phyloP scores from a whole-genome alignment of 306 rosid species.

The Spatholobus suberectus region DNA sequence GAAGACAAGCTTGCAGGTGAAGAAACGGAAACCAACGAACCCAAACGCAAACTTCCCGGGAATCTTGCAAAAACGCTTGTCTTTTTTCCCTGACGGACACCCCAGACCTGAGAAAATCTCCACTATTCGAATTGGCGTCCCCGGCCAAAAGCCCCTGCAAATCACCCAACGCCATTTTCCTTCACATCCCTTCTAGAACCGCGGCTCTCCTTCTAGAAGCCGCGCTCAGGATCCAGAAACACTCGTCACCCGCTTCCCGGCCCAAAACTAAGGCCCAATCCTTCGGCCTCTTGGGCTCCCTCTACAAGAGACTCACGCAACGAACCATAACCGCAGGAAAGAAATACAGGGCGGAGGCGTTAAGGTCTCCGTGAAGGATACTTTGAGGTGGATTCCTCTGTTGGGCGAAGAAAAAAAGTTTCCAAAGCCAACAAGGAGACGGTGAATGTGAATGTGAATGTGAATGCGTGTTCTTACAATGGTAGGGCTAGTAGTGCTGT shows the following conservation, averaged over 20 bases:
- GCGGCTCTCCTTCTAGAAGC: slow-evolving; percentile 88
- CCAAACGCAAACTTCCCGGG: slow-evolving; percentile 36
- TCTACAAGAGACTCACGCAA: slow-evolving; percentile 65
- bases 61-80: slow-evolving; percentile 71
- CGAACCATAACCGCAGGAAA: slow-evolving; percentile 46
- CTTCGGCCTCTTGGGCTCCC: slow-evolving; percentile 69
- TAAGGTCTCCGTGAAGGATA: slow-evolving; percentile 51
- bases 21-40: slow-evolving; percentile 49
- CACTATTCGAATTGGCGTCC: slow-evolving; percentile 73
- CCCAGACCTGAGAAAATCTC: slow-evolving; percentile 73
- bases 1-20: slow-evolving; percentile 43
- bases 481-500: slow-evolving; percentile 60
- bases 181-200: slow-evolving; percentile 76
- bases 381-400: slow-evolving; percentile 56
- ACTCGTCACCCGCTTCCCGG: slow-evolving; percentile 36
- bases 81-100: slow-evolving; percentile 64
- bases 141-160: slow-evolving; percentile 73
- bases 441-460: not conserved
- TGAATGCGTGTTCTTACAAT: slow-evolving; percentile 42
- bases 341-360: slow-evolving; percentile 47
- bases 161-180: slow-evolving; percentile 72
- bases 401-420: slow-evolving; percentile 21
- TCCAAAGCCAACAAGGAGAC: slow-evolving; percentile 13
- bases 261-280: slow-evolving; percentile 51
- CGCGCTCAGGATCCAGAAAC: slow-evolving; percentile 84